Conservation (phyloP, 345 rosid species). For the Lepidium sativum region DNA sequence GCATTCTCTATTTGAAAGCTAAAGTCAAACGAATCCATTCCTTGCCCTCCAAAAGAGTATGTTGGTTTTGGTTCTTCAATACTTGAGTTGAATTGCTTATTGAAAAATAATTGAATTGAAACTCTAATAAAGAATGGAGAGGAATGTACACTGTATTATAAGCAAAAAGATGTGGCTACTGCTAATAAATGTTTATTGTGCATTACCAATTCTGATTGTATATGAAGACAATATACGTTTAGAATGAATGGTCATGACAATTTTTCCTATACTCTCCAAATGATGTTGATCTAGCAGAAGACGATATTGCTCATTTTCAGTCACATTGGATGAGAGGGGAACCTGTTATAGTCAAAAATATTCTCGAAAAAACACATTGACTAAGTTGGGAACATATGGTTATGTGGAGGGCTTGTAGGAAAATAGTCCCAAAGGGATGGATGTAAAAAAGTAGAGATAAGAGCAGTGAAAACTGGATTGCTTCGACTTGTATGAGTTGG, state of each 20-base stretch:
- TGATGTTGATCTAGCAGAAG: slow-evolving; percentile 36
- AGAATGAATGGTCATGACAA: slow-evolving; percentile 46
- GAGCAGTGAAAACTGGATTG: too few relatives aligned
- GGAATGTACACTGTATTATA: slow-evolving; percentile 32
- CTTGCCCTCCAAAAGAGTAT: slow-evolving; percentile 48
- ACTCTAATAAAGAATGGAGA: slow-evolving; percentile 41
- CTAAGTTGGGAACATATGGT: slow-evolving; percentile 89
- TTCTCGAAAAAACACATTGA: slow-evolving; percentile 47
- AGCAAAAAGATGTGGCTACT: slow-evolving; percentile 22
- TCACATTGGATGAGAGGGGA: slow-evolving; percentile 65
- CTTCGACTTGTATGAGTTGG: too few relatives aligned
- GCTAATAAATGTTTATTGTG: slow-evolving; percentile 41
- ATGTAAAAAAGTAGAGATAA: too few relatives aligned
- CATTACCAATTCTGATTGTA: slow-evolving; percentile 13
- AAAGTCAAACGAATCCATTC: slow-evolving; percentile 38
- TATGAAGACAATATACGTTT: slow-evolving; percentile 40
- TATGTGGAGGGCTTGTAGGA: slow-evolving; percentile 76
- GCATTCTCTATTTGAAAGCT: slow-evolving; percentile 37
- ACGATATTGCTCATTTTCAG: slow-evolving; percentile 60
- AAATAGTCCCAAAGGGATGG: neutral
- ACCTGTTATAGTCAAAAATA: slow-evolving; percentile 57
- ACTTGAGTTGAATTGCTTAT: slow-evolving; percentile 45
- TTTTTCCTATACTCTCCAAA: slow-evolving; percentile 55
- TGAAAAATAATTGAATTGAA: slow-evolving; percentile 33
- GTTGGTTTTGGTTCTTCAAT: slow-evolving; percentile 54